phyloP scores from a whole-genome alignment of 1,284 basidiomycete genomes.

The Wolfiporia cocos region DNA sequence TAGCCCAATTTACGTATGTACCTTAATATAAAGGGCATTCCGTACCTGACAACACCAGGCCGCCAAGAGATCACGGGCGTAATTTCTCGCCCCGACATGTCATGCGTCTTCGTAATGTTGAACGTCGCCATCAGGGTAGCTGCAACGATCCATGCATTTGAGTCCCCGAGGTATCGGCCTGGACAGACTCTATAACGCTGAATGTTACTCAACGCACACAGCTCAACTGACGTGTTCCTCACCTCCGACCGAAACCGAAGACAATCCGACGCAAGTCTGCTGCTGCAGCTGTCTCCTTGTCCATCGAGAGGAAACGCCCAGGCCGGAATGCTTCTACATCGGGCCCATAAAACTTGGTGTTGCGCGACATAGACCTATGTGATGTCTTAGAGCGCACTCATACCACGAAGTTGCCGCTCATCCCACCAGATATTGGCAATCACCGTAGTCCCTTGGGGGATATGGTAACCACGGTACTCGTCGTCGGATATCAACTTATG shows the following conservation, averaged over 20 bases:
- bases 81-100: too few species aligned
- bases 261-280: background rate
- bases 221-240: too few species aligned
- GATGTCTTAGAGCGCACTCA: too few species aligned
- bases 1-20: too few species aligned
- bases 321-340: background rate
- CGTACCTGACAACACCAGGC: too few species aligned
- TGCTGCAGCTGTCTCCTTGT: background rate
- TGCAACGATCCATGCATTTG: background rate
- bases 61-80: too few species aligned
- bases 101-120: too few species aligned
- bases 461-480: background rate
- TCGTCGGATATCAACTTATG: background rate
- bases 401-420: too few species aligned
- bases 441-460: background rate
- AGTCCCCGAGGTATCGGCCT: background rate
- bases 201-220: background rate
- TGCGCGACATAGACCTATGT: background rate
- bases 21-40: too few species aligned
- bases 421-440: background rate
- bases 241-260: background rate
- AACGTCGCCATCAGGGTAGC: background rate
- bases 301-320: background rate
- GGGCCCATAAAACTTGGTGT: background rate
- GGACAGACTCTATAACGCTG: background rate